A percentile compares a stretch with the other conserved stretches of the same genome.
phyloP scores from a whole-genome alignment of 306 rosid genomes.

The Castanea sativa region DNA sequence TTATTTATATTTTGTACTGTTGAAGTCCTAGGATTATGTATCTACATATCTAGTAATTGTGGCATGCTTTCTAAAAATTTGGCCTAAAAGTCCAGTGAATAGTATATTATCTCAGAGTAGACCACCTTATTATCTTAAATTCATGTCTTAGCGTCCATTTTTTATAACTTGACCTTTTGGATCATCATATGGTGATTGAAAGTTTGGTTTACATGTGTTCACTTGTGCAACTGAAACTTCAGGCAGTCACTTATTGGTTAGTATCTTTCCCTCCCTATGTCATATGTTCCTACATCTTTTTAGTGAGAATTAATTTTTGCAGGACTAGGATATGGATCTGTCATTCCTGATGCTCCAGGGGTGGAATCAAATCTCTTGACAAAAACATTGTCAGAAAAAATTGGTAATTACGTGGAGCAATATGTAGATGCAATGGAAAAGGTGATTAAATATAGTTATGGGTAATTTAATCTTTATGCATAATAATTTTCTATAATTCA shows the following conservation, averaged over 20 bases:
- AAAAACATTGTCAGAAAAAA: constrained; percentile 55
- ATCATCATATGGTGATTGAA: background rate
- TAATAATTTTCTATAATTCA: background rate
- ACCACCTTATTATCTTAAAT: background rate
- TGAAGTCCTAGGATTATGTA: background rate
- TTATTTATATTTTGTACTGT: too few species aligned
- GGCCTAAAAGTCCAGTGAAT: background rate
- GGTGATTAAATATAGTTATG: constrained; percentile 42
- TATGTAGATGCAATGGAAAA: constrained; percentile 93
- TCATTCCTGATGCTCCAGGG: constrained; percentile 57
- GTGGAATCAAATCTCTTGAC: constrained; percentile 59
- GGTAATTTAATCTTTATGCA: background rate
- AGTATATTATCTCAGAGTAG: background rate
- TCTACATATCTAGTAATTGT: background rate
- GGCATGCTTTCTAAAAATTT: background rate
- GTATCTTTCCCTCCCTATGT: background rate
- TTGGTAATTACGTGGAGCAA: constrained; percentile 62
- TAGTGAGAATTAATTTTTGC: constrained; percentile 13
- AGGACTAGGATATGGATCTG: constrained; percentile 88
- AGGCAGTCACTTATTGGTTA: background rate
- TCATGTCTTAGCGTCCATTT: background rate
- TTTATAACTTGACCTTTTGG: background rate
- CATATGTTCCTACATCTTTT: background rate
- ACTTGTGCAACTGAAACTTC: background rate
- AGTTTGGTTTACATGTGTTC: background rate